These are phyloP conservation scores for Erysiphe pulchra DNA, from an alignment of 2,329 filamentous ascomycete genomes.

Conservation along the genomic window DNA sequence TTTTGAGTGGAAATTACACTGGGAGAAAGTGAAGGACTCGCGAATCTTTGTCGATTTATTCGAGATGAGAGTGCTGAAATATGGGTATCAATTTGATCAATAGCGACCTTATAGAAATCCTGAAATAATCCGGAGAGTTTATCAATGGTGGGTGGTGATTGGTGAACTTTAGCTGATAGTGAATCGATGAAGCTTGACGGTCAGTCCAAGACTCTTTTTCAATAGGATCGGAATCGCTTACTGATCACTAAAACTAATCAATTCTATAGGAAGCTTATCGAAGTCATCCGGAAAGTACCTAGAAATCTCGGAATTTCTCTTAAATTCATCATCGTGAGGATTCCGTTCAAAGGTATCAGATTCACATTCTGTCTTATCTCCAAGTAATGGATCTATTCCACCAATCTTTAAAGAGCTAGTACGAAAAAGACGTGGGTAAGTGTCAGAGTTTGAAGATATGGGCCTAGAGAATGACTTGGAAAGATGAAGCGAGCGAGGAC, in stretches of 20 bases:
- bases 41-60: constrained; percentile 41
- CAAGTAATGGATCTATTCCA: background rate
- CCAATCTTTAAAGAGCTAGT: constrained; percentile 13
- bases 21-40: constrained; percentile 22
- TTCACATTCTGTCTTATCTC: constrained; percentile 5
- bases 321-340: constrained; percentile 12
- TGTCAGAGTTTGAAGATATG: constrained; percentile 9
- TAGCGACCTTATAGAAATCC: constrained; percentile 68
- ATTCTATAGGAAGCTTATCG: constrained; percentile 80
- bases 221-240: background rate
- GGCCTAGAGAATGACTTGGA: constrained; percentile 17
- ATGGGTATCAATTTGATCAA: constrained; percentile 64
- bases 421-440: constrained; percentile 5
- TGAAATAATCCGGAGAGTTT: constrained; percentile 71
- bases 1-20: constrained; percentile 30
- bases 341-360: constrained; percentile 17
- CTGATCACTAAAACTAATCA: constrained; percentile 75
- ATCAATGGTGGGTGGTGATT: constrained; percentile 60
- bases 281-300: constrained; percentile 24
- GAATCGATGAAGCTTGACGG: constrained; percentile 60
- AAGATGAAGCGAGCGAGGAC: constrained; percentile 13
- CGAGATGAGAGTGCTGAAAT: constrained; percentile 54
- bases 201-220: background rate
- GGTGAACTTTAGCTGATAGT: constrained; percentile 63
- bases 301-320: constrained; percentile 3